phyloP scores from a whole-genome alignment of 352 stramenopile species.

The Labyrinthula sp. region DNA sequence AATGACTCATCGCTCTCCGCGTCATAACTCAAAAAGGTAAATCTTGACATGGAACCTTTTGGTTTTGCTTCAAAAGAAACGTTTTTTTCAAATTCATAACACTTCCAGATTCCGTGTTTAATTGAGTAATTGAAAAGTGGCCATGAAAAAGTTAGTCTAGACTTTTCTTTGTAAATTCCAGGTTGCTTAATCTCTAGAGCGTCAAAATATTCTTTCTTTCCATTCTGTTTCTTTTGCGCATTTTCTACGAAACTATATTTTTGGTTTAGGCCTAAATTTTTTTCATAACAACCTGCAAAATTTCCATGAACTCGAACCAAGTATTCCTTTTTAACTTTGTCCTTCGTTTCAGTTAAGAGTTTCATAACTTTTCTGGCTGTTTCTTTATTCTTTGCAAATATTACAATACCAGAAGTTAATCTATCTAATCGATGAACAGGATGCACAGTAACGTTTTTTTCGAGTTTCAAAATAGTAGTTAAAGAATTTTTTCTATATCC shows the following conservation, averaged over 20 bases:
- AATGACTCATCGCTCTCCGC: conserved; percentile 46
- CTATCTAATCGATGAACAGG: conserved; percentile 83
- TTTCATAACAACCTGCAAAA: conserved; percentile 43
- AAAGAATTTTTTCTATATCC: conserved; percentile 82
- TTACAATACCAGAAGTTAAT: conserved; percentile 67
- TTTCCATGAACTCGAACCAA: conserved; percentile 64
- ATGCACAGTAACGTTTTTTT: conserved; percentile 49
- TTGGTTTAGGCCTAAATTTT: conserved; percentile 18
- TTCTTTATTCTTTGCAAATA: conserved; percentile 45
- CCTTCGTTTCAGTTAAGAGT: conserved; percentile 43
- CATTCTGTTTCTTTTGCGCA: not conserved
- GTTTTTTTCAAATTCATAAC: not conserved
- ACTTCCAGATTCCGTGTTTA: conserved; percentile 5
- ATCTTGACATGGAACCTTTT: conserved; percentile 50
- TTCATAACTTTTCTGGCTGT: conserved; percentile 41
- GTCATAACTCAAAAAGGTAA: conserved; percentile 43
- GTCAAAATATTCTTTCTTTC: too few species aligned
- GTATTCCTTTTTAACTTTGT: conserved; percentile 67
- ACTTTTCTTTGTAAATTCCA: not conserved
- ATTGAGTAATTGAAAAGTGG: not conserved
- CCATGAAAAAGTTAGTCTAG: conserved; percentile 8
- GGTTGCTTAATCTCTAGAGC: not conserved
- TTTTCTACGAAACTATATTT: not conserved
- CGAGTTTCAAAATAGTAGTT: conserved; percentile 38
- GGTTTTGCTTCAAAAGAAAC: conserved; percentile 34